Percentiles rank a stretch among this genome's conserved stretches.
These are phyloP conservation scores for Oleoguttula mirabilis DNA, from an alignment of 495 filamentous ascomycete species.

Conservation along the genomic window DNA sequence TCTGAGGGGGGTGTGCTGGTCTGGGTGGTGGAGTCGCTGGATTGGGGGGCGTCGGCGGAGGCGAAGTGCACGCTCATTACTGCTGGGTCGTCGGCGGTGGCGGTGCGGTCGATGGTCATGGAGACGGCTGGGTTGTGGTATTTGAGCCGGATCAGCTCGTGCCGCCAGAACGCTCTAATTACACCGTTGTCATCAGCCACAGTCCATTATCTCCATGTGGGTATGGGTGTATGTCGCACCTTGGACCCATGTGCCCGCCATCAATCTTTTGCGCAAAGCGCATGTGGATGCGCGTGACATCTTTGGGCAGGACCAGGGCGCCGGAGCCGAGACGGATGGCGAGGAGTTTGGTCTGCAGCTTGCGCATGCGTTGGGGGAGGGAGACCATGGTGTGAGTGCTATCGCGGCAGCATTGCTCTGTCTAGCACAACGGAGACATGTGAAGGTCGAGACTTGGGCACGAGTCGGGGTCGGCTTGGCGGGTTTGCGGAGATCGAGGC, in stretches of 20 bases:
- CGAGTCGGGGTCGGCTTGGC: neutral
- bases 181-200: neutral
- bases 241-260: conserved; percentile 67
- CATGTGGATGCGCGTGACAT: conserved; percentile 74
- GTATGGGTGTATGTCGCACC: conserved; percentile 36
- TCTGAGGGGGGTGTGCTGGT: conserved; percentile 33
- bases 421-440: too few species aligned
- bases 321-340: conserved; percentile 63
- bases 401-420: neutral
- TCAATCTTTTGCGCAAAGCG: conserved; percentile 57
- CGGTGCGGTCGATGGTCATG: conserved; percentile 65
- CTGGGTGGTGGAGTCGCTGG: conserved; percentile 21
- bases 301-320: conserved; percentile 63
- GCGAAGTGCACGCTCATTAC: conserved; percentile 63
- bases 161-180: conserved; percentile 71
- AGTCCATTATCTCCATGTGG: neutral
- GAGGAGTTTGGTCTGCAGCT: conserved; percentile 63
- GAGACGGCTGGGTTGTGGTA: conserved; percentile 79
- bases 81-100: conserved; percentile 45
- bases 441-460: too few species aligned
- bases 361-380: conserved; percentile 63
- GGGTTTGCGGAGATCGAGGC: neutral
- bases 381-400: conserved; percentile 62
- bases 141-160: conserved; percentile 73
- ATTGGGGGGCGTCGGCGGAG: conserved; percentile 21